A percentile compares a stretch with the other conserved stretches of the same genome.
Evolutionary conservation across 805 yeast species (phyloP).

Genomic region (Tetrapisispora phaffii): DNA sequence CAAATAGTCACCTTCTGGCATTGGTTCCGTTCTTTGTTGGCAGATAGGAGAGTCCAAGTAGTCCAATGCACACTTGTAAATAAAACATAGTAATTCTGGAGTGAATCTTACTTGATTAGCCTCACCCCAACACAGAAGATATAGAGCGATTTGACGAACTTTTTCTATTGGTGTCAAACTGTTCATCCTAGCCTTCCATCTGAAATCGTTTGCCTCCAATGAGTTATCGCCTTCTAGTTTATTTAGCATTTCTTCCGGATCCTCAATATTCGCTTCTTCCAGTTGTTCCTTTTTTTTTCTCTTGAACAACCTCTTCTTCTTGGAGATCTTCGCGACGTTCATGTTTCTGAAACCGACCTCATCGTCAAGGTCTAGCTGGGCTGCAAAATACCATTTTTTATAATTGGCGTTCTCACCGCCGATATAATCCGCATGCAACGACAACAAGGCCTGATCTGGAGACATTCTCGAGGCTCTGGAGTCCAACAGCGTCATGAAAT

Average conservation of each 20-base stretch:
- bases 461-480: constrained; percentile 84
- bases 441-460: constrained; percentile 74
- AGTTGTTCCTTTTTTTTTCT: constrained; percentile 67
- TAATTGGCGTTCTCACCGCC: constrained; percentile 83
- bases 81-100: constrained; percentile 81
- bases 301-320: constrained; percentile 72
- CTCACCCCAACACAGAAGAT: constrained; percentile 79
- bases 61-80: constrained; percentile 90
- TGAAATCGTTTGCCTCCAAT: constrained; percentile 66
- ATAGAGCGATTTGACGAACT: constrained; percentile 69
- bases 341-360: constrained; percentile 75
- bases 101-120: constrained; percentile 92
- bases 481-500: constrained; percentile 74
- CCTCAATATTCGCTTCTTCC: constrained; percentile 53
- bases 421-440: constrained; percentile 77
- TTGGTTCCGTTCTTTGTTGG: constrained; percentile 75
- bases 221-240: constrained; percentile 79
- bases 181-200: constrained; percentile 81
- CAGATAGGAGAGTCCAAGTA: constrained; percentile 83
- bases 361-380: constrained; percentile 79
- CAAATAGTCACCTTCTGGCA: constrained; percentile 81
- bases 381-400: constrained; percentile 83
- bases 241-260: constrained; percentile 45
- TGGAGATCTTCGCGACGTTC: constrained; percentile 64
- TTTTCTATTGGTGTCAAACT: constrained; percentile 62